These are phyloP conservation scores for Blastocystis sp. DNA, from an alignment of 352 stramenopile species.

Conservation along the genomic window DNA sequence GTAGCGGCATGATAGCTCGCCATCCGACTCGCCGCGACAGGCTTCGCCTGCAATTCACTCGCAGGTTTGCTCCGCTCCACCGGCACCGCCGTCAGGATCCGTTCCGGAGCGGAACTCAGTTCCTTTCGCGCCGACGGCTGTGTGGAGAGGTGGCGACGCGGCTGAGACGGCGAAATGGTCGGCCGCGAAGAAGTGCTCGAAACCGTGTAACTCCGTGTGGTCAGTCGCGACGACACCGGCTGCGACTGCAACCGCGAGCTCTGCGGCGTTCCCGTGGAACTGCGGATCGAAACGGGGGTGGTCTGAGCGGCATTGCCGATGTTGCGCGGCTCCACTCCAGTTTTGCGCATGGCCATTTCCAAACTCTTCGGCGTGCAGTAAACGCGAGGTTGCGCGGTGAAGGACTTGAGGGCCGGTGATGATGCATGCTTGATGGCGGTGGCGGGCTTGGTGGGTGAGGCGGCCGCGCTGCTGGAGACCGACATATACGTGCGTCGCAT, in stretches of 20 bases:
- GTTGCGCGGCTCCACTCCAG: background rate
- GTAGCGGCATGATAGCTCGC: background rate
- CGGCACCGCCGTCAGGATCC: background rate
- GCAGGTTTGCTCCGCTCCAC: background rate
- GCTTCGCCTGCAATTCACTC: background rate
- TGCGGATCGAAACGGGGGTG: background rate
- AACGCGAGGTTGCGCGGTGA: background rate
- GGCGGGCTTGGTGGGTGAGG: background rate
- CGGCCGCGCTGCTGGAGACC: background rate
- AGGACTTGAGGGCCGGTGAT: background rate
- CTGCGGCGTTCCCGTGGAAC: background rate
- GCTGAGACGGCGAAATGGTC: background rate
- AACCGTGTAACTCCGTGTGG: background rate
- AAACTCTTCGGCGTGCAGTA: background rate
- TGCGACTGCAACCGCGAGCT: background rate
- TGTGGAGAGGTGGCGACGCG: background rate
- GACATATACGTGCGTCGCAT: background rate
- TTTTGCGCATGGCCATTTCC: background rate
- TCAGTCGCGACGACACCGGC: background rate
- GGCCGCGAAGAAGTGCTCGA: background rate
- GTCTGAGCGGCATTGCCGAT: background rate
- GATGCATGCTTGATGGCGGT: slow-evolving; percentile 21
- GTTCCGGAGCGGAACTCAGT: background rate
- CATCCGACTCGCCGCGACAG: background rate
- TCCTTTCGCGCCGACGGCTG: background rate